Conservation (phyloP, 495 filamentous ascomycete genomes). For the Neurospora sp. region DNA sequence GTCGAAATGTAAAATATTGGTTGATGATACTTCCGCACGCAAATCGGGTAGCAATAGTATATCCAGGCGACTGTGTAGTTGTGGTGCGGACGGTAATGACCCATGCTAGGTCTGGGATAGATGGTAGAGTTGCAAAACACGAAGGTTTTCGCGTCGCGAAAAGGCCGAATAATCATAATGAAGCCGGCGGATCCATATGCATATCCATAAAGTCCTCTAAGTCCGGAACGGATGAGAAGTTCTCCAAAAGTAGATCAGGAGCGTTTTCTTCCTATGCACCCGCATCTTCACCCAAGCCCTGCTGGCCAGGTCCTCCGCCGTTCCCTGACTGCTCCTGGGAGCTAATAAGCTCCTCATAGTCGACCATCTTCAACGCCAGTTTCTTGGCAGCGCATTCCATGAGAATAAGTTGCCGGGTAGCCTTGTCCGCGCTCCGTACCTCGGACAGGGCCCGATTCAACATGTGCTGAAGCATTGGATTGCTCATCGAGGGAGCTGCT, state of each 20-base stretch:
- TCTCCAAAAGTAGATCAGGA: neutral
- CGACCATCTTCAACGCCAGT: conserved; percentile 30
- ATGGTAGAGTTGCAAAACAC: neutral
- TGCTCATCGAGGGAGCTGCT: conserved; percentile 21
- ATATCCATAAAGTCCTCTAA: neutral
- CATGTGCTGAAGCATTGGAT: conserved; percentile 27
- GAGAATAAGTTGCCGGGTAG: conserved; percentile 27
- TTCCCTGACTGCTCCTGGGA: conserved; percentile 2
- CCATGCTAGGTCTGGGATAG: neutral
- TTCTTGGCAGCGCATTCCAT: conserved; percentile 33
- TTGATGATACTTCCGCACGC: neutral
- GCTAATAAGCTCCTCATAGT: conserved; percentile 29
- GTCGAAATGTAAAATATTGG: neutral
- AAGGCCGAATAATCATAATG: neutral
- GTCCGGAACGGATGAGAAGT: neutral
- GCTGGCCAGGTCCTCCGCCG: conserved; percentile 10
- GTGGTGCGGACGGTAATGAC: neutral
- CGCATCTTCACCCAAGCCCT: conserved; percentile 20
- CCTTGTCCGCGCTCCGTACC: conserved; percentile 30
- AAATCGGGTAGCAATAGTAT: neutral
- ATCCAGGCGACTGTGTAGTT: neutral
- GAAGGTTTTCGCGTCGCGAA: neutral
- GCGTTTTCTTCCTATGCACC: conserved; percentile 9
- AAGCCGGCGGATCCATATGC: neutral
- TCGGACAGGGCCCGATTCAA: conserved; percentile 30